A percentile compares a stretch with the other conserved stretches of the same genome.
These are phyloP conservation scores for Leptographium wingfieldii DNA, from an alignment of 2,329 filamentous ascomycete species.

Conservation along the genomic window DNA sequence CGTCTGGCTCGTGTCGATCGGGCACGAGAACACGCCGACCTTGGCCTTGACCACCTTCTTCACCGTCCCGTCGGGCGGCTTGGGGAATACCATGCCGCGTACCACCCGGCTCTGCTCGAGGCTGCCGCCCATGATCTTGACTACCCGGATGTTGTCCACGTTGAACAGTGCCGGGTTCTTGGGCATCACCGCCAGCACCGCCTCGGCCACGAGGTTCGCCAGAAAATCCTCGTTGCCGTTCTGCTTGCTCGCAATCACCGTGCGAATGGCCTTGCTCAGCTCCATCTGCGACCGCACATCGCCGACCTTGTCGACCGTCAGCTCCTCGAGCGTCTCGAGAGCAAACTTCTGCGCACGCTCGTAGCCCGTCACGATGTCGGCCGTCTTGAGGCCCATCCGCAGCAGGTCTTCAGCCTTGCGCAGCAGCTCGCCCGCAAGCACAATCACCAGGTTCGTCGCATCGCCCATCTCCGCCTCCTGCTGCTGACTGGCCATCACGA, in stretches of 20 bases:
- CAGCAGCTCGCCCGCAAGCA: constrained; percentile 86
- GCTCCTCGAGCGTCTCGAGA: constrained; percentile 71
- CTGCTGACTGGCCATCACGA: constrained; percentile 98
- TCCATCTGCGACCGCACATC: constrained; percentile 71
- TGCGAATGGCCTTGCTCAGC: constrained; percentile 88
- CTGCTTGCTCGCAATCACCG: constrained; percentile 94
- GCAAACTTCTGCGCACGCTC: constrained; percentile 89
- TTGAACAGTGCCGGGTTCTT: constrained; percentile 97
- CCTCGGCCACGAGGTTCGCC: constrained; percentile 75
- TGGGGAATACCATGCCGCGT: constrained; percentile 96
- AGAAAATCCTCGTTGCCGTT: constrained; percentile 84
- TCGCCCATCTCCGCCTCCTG: constrained; percentile 99
- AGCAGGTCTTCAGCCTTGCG: constrained; percentile 96
- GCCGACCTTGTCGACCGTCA: constrained; percentile 81
- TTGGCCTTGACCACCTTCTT: constrained; percentile 91
- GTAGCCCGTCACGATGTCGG: constrained; percentile 90
- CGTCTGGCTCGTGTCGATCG: constrained; percentile 89
- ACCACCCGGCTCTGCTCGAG: constrained; percentile 89
- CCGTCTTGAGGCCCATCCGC: constrained; percentile 95
- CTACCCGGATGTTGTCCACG: constrained; percentile 95
- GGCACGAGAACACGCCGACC: constrained; percentile 92
- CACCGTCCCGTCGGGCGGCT: constrained; percentile 81
- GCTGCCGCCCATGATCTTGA: constrained; percentile 98
- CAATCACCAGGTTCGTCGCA: constrained; percentile 92
- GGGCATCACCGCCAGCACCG: constrained; percentile 74